phyloP scores from a whole-genome alignment of 2,329 filamentous ascomycete genomes.

The Emergomyces africanus region DNA sequence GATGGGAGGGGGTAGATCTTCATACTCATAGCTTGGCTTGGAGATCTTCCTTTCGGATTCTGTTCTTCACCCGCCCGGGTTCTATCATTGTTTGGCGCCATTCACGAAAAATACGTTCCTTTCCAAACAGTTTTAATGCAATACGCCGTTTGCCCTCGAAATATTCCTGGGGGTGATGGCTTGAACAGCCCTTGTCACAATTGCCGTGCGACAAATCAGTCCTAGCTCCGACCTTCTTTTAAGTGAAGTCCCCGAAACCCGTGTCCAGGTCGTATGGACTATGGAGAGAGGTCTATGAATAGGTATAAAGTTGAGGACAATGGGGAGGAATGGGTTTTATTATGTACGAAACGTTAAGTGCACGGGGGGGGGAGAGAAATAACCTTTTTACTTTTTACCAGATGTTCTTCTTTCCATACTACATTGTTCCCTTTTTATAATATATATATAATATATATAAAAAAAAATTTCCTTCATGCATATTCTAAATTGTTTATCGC shows the following conservation, averaged over 20 bases:
- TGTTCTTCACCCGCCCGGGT: constrained; percentile 1
- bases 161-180: not conserved
- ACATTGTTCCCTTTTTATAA: not conserved
- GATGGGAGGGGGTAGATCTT: too few species aligned
- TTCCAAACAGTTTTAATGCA: constrained; percentile 28
- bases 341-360: not conserved
- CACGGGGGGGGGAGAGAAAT: not conserved
- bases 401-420: not conserved
- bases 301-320: not conserved
- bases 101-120: constrained; percentile 24
- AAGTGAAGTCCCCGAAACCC: not conserved
- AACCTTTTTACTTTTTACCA: not conserved
- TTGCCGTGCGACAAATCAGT: too few species aligned
- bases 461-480: too few species aligned
- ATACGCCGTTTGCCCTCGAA: constrained; percentile 12
- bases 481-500: too few species aligned
- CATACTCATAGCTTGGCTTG: constrained; percentile 8
- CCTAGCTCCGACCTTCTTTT: not conserved
- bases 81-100: constrained; percentile 9
- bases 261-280: too few species aligned
- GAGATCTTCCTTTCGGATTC: constrained; percentile 8
- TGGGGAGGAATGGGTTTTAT: not conserved
- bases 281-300: too few species aligned
- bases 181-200: too few species aligned
- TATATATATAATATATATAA: too few species aligned